These are phyloP conservation scores for Saccharum officinarum DNA, from an alignment of 176 grass and related monocot species.

Conservation along the genomic window DNA sequence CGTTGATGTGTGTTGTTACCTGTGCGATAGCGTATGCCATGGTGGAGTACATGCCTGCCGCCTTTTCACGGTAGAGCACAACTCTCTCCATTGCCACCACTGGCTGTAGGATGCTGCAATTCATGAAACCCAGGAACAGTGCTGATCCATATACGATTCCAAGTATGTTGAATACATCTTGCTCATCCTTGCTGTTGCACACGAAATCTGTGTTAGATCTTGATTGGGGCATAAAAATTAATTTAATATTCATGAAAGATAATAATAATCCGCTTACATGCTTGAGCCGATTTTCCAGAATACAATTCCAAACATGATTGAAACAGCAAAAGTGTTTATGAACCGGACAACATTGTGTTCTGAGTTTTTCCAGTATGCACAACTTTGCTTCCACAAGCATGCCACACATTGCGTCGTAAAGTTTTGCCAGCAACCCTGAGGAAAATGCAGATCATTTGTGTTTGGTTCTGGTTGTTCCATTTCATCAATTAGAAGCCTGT, in stretches of 20 bases:
- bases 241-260: neutral
- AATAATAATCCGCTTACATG: conserved; percentile 61
- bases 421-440: conserved; percentile 59
- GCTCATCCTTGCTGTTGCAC: conserved; percentile 60
- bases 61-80: conserved; percentile 67
- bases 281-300: conserved; percentile 84
- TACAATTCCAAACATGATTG: conserved; percentile 78
- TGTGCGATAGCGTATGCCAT: conserved; percentile 68
- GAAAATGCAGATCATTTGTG: conserved; percentile 62
- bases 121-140: conserved; percentile 77
- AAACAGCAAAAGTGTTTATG: conserved; percentile 67
- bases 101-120: conserved; percentile 68
- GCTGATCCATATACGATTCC: conserved; percentile 55
- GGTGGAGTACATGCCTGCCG: conserved; percentile 75
- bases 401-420: conserved; percentile 64
- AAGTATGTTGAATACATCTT: conserved; percentile 89
- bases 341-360: conserved; percentile 87
- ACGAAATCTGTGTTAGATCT: conserved; percentile 1
- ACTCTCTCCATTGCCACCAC: conserved; percentile 64
- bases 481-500: conserved; percentile 68
- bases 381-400: conserved; percentile 89
- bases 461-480: conserved; percentile 51
- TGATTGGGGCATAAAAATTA: neutral
- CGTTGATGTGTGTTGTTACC: conserved; percentile 29
- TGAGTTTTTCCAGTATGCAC: conserved; percentile 96